Base-by-base conservation (phyloP, 129 eudicot genomes). In the Oenanthe sinensis region DNA sequence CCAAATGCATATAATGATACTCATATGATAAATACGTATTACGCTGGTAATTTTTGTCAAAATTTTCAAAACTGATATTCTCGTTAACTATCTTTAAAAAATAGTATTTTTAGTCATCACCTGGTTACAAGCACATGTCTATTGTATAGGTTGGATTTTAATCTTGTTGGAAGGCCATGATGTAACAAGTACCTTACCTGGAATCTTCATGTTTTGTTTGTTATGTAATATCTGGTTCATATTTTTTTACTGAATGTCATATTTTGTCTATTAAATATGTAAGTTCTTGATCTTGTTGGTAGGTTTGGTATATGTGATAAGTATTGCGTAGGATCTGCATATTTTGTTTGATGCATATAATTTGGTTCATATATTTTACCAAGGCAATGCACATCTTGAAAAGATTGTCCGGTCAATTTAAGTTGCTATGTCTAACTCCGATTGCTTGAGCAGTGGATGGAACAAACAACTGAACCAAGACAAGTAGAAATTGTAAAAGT, bases 401-500 rank as follows among this genome's bases (percentile, higher is more conserved):
- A 39, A 62, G 3, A 10, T 58, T 65, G 40, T 52, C 68, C 26
- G 22, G 8, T 28, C 81, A 52, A 50, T 19, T 78, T 54, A 46
- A 45, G 24, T 0, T 84, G 20, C 43, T 77, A 33, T 87, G 14
- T 44, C 43, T 60, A 50, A 62, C 65, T 46, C 16, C 39, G 60
- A 71, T 75, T 46, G 71, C 65, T 60, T 87, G 82, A 77, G 74
- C 88, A 92, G 97, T 90, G 99, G 99, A 81, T 81, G 71, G 90
- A 84, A 75, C 92, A 85, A 78, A 87, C 87, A 33, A 74, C 62
- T 87, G 91, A 87, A 84, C 83, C 90, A 83, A 81, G 84, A 74
- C 92, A 91, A 82, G 46, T 79, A 79, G 92, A 85, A 79, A 82
- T 92, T 76, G 91, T 95, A 47, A 88, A 84, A 82, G 94, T 95